Evolutionary conservation across 2,329 filamentous ascomycete species (phyloP).

Genomic region (Ophiocordyceps camponoti-saundersi): DNA sequence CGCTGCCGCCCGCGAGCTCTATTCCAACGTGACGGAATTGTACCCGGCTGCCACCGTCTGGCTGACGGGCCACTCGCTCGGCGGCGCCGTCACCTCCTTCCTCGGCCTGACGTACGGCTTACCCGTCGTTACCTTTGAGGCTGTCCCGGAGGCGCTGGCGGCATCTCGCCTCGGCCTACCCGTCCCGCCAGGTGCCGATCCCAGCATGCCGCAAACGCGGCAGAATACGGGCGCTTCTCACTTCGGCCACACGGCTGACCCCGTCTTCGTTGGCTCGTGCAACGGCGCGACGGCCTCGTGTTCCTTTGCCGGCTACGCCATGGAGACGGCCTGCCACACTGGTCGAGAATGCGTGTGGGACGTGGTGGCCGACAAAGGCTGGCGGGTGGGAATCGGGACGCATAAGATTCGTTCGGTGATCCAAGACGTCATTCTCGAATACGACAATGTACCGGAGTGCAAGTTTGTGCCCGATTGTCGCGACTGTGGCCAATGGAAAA

Average conservation of each 20-base stretch:
- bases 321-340: slow-evolving; percentile 86
- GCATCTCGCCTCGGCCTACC: slow-evolving; percentile 74
- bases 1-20: slow-evolving; percentile 72
- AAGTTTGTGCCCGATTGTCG: slow-evolving; percentile 61
- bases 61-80: slow-evolving; percentile 84
- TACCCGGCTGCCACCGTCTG: slow-evolving; percentile 78
- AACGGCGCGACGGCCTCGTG: slow-evolving; percentile 81
- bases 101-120: slow-evolving; percentile 81
- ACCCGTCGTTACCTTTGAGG: slow-evolving; percentile 84
- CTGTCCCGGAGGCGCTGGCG: slow-evolving; percentile 78
- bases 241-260: slow-evolving; percentile 91
- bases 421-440: slow-evolving; percentile 67
- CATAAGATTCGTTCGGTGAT: slow-evolving; percentile 87
- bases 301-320: slow-evolving; percentile 79
- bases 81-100: slow-evolving; percentile 76
- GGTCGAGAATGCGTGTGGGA: slow-evolving; percentile 83
- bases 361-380: slow-evolving; percentile 78
- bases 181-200: slow-evolving; percentile 60
- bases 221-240: slow-evolving; percentile 67
- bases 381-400: slow-evolving; percentile 79
- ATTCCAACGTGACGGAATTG: slow-evolving; percentile 76
- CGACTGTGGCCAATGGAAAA: slow-evolving; percentile 89
- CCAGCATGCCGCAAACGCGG: slow-evolving; percentile 52
- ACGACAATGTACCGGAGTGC: slow-evolving; percentile 67
- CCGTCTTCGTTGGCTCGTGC: slow-evolving; percentile 84